A percentile compares a stretch with the other conserved stretches of the same genome.
These are phyloP conservation scores for Eucalyptus decipiens DNA, from an alignment of 345 rosid species.

Conservation along the genomic window DNA sequence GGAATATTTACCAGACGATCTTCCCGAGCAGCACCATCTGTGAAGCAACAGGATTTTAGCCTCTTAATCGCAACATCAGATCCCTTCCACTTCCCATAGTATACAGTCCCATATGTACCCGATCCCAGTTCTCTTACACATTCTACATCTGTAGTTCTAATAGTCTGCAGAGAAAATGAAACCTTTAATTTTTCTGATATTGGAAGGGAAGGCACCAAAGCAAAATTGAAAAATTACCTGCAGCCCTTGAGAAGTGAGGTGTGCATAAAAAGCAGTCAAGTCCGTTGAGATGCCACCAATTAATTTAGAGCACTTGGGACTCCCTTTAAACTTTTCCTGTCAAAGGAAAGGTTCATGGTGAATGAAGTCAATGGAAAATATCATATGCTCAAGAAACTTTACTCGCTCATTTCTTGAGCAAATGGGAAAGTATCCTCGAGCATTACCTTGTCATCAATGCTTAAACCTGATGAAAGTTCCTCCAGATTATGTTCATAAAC, in stretches of 20 bases:
- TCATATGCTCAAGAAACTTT: not conserved
- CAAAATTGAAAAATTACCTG: constrained; percentile 13
- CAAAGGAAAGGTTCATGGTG: not conserved
- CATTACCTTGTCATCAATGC: constrained; percentile 7
- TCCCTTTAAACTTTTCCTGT: not conserved
- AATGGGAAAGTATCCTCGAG: not conserved
- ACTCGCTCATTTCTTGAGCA: not conserved
- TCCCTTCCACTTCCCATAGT: constrained; percentile 32
- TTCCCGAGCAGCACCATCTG: not conserved
- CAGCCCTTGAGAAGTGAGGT: constrained; percentile 4
- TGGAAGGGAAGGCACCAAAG: not conserved
- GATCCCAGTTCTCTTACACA: constrained; percentile 16
- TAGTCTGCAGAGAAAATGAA: constrained; percentile 7
- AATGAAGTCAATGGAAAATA: not conserved
- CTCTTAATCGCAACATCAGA: constrained; percentile 30
- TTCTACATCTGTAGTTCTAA: constrained; percentile 17
- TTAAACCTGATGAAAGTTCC: not conserved
- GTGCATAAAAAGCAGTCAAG: not conserved
- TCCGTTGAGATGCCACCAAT: not conserved
- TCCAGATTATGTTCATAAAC: not conserved
- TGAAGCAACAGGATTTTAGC: constrained; percentile 16
- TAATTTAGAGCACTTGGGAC: not conserved
- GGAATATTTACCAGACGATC: constrained; percentile 13
- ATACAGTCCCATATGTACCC: constrained; percentile 25
- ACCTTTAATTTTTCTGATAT: not conserved